phyloP scores from a whole-genome alignment of 2,329 filamentous ascomycete species.

The Aureobasidium sp. region DNA sequence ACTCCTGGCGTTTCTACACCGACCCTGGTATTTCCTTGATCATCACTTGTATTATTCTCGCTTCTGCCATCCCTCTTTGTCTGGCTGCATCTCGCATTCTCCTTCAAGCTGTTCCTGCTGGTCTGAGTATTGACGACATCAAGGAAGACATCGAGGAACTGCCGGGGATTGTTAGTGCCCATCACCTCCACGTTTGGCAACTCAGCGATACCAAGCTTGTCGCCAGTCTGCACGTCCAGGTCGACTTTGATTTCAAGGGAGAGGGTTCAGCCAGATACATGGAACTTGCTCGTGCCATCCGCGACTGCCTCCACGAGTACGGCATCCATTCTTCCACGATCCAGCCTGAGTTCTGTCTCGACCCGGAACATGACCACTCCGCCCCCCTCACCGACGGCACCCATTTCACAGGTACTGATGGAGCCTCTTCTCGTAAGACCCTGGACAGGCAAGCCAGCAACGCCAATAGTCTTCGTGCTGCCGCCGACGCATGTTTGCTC shows the following conservation, averaged over 20 bases:
- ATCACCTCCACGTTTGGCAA: constrained; percentile 97
- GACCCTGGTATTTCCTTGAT: constrained; percentile 89
- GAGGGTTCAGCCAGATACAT: constrained; percentile 77
- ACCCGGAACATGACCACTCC: constrained; percentile 38
- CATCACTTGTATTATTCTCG: constrained; percentile 73
- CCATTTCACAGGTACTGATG: constrained; percentile 25
- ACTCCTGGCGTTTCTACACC: constrained; percentile 74
- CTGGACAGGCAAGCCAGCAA: constrained; percentile 31
- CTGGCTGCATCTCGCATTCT: constrained; percentile 78
- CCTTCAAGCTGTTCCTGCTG: constrained; percentile 85
- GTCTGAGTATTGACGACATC: constrained; percentile 82
- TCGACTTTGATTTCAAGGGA: constrained; percentile 81
- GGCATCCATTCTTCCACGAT: constrained; percentile 97
- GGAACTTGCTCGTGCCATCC: constrained; percentile 73
- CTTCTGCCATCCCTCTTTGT: constrained; percentile 71
- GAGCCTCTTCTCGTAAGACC: constrained; percentile 26
- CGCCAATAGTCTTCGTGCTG: constrained; percentile 25
- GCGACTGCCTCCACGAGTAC: constrained; percentile 86
- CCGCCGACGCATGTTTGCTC: constrained; percentile 34
- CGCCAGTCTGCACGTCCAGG: constrained; percentile 86
- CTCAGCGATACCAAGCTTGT: constrained; percentile 91
- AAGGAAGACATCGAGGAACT: constrained; percentile 83
- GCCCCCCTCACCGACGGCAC: constrained; percentile 25
- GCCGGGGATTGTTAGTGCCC: constrained; percentile 79
- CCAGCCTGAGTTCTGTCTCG: constrained; percentile 71